Conservation (phyloP, 495 filamentous ascomycete genomes). For the Aspergillus mulundensis region DNA sequence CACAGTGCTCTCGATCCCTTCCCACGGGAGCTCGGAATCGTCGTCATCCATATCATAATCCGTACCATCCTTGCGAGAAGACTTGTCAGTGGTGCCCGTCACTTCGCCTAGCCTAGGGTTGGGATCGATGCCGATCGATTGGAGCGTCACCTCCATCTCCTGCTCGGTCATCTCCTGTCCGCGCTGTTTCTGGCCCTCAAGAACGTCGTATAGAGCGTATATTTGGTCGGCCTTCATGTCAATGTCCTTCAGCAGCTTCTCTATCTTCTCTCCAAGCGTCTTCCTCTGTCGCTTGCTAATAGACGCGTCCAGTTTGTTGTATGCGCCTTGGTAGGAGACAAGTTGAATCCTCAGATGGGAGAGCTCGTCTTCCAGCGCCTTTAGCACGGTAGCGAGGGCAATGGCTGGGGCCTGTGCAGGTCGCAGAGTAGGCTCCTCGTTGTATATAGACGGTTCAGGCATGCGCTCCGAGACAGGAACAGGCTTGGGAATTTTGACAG, state of each 20-base stretch:
- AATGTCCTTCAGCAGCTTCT: conserved; percentile 58
- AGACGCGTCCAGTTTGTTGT: conserved; percentile 66
- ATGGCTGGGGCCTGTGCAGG: conserved; percentile 69
- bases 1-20: conserved; percentile 50
- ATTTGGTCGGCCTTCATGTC: conserved; percentile 83
- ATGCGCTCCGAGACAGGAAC: conserved; percentile 68
- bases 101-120: conserved; percentile 22
- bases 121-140: conserved; percentile 51
- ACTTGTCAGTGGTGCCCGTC: conserved; percentile 34
- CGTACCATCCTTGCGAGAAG: conserved; percentile 23
- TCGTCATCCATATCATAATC: conserved; percentile 34
- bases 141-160: conserved; percentile 65
- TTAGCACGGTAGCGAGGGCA: conserved; percentile 76
- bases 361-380: conserved; percentile 77
- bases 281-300: conserved; percentile 66
- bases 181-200: conserved; percentile 71
- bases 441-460: conserved; percentile 44
- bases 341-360: conserved; percentile 71
- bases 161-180: conserved; percentile 62
- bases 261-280: conserved; percentile 58
- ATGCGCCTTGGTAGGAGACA: conserved; percentile 50
- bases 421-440: conserved; percentile 71
- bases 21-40: conserved; percentile 45
- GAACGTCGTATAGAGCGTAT: conserved; percentile 83
- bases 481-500: conserved; percentile 61